phyloP scores from a whole-genome alignment of 2,329 filamentous ascomycete species.

The Paracoccidioides brasiliensis region DNA sequence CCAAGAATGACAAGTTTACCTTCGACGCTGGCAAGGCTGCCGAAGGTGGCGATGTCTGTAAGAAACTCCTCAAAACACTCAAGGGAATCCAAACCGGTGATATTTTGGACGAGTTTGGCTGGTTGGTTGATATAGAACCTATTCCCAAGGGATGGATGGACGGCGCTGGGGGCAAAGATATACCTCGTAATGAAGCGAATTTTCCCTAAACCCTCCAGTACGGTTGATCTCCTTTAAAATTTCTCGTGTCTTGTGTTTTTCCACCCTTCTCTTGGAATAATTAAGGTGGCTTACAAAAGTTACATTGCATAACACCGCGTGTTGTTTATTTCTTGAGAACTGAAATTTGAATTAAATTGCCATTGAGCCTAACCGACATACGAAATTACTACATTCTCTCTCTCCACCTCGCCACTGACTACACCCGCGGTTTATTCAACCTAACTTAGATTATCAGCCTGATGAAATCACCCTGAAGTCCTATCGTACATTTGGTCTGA shows the following conservation, averaged over 20 bases:
- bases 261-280: neutral
- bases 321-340: too few species aligned
- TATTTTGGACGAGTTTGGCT: slow-evolving; percentile 62
- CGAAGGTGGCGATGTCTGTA: slow-evolving; percentile 50
- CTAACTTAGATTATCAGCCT: too few species aligned
- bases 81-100: slow-evolving; percentile 79
- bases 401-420: too few species aligned
- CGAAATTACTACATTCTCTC: too few species aligned
- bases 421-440: too few species aligned
- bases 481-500: too few species aligned
- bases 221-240: neutral
- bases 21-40: slow-evolving; percentile 36
- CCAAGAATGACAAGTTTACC: slow-evolving; percentile 41
- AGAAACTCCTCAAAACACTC: slow-evolving; percentile 59
- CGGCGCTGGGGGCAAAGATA: slow-evolving; percentile 8
- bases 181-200: slow-evolving; percentile 15
- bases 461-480: too few species aligned
- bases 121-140: slow-evolving; percentile 40
- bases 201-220: slow-evolving; percentile 14
- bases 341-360: too few species aligned
- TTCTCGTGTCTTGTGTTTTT: neutral
- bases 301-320: too few species aligned
- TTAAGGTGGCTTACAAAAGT: too few species aligned
- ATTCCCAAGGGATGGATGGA: slow-evolving; percentile 22
- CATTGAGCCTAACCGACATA: too few species aligned